Evolutionary conservation across 2,329 filamentous ascomycete genomes (phyloP).

Genomic region (Xylariaceae sp.): DNA sequence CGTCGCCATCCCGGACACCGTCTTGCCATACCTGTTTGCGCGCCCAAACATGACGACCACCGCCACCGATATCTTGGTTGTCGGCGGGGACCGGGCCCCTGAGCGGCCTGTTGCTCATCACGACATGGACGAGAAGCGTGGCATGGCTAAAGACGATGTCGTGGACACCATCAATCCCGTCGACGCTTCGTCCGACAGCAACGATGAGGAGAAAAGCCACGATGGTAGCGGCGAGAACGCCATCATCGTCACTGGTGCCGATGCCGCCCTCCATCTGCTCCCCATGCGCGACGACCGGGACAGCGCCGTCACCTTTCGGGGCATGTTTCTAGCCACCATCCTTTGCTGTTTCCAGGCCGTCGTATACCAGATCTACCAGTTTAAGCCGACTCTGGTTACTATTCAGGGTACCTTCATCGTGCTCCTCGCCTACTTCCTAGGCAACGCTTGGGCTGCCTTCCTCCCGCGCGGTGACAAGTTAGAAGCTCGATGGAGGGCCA

Average conservation of each 20-base stretch:
- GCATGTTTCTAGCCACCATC: conserved; percentile 39
- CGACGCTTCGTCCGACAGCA: neutral
- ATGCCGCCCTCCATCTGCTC: conserved; percentile 41
- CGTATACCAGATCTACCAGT: conserved; percentile 50
- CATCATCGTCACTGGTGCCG: conserved; percentile 44
- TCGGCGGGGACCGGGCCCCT: neutral
- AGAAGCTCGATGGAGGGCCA: conserved; percentile 38
- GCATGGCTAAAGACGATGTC: neutral
- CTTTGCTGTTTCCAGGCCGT: conserved; percentile 47
- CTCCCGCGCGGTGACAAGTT: conserved; percentile 45
- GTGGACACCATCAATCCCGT: neutral
- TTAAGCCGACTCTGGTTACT: conserved; percentile 41
- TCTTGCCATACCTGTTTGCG: too few relatives aligned
- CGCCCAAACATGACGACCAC: neutral
- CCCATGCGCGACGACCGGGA: conserved; percentile 47
- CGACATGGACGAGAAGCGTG: neutral
- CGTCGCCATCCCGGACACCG: too few relatives aligned
- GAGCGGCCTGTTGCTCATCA: neutral
- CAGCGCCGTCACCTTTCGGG: conserved; percentile 43
- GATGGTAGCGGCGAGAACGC: conserved; percentile 30
- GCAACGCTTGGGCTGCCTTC: conserved; percentile 37
- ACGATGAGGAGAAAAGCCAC: too few relatives aligned
- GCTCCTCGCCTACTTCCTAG: conserved; percentile 48
- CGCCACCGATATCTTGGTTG: neutral
- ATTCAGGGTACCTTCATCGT: conserved; percentile 49